Base-by-base conservation (phyloP, 2,329 filamentous ascomycete species). In the Pyrenophora teres region DNA sequence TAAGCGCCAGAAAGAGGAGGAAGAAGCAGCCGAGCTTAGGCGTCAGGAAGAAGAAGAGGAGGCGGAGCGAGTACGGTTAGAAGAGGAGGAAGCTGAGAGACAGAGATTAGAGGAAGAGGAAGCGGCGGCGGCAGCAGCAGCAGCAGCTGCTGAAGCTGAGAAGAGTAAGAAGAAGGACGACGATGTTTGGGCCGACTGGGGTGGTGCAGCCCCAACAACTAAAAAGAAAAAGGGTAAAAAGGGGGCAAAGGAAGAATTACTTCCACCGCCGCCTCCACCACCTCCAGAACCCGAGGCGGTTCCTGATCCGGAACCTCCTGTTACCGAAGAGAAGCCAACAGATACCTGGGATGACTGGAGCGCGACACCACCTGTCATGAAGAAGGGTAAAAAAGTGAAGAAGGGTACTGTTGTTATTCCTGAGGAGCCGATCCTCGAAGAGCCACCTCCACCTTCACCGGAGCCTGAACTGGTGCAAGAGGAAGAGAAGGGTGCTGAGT, bases 371-470 rank as follows among this genome's bases (percentile, higher is more conserved):
- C 52, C 59, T 36, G 23, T 44, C 21, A 46, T 39, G 2, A 64
- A 62, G 60, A 71, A 70, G 52, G 49, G 56, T 12, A 71, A 71
- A 60, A 71, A 70, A 52, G 49, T 56, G 19, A 71, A 71, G 52
- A 67, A 68, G 16, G 64, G 67, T 37, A 71, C 74, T 15, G 75
- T 78, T 6, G 68, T 80, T 19, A 78, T 84, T 52, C 48, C 53
- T 33, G 65, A 62, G 13, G 60, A 67, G 40, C 61, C 57, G 5
- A 16, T 57, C 38, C 32, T 61, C 13, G 57, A 48, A 25, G 21
- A 72, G 36, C 27, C 27, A 37, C 23, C 23, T 25, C 43, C 55
- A 32, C 55, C 51, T 10, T 45, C 52, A 47, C 46, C 73, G 2
- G 57, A 57, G 27, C 54, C 55, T 30, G 57, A 57, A 36, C 69